Conservation (phyloP, 345 rosid genomes). For the Cardamine resedifolia region DNA sequence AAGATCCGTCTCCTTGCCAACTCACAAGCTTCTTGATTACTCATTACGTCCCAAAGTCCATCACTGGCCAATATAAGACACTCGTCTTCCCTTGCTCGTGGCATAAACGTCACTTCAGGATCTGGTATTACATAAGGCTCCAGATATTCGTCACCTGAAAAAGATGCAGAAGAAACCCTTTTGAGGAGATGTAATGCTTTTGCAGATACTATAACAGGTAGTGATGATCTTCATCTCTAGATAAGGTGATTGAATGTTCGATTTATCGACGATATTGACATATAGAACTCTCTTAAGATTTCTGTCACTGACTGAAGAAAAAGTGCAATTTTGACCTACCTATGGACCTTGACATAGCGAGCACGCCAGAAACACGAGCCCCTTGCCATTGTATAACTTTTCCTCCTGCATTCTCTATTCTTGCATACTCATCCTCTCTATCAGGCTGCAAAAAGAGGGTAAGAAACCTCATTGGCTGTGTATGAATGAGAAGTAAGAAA, state of each 20-base stretch:
- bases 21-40: slow-evolving; percentile 92
- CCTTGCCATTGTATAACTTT: slow-evolving; percentile 96
- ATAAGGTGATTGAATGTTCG: neutral
- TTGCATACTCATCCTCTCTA: slow-evolving; percentile 75
- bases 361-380: slow-evolving; percentile 90
- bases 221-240: neutral
- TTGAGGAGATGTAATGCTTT: neutral
- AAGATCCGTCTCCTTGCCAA: slow-evolving; percentile 74
- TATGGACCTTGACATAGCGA: slow-evolving; percentile 95
- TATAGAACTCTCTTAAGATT: neutral
- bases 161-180: neutral
- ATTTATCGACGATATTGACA: neutral
- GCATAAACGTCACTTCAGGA: slow-evolving; percentile 86
- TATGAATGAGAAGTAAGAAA: neutral
- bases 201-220: slow-evolving; percentile 25
- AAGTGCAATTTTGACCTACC: slow-evolving; percentile 48
- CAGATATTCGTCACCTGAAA: slow-evolving; percentile 87
- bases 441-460: slow-evolving; percentile 55
- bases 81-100: slow-evolving; percentile 88
- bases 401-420: slow-evolving; percentile 93
- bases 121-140: slow-evolving; percentile 97
- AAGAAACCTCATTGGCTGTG: neutral
- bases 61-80: slow-evolving; percentile 91
- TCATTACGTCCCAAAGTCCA: slow-evolving; percentile 96
- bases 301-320: neutral